Base-by-base conservation (phyloP, 129 eudicot species). In the Saposhnikovia divaricata region DNA sequence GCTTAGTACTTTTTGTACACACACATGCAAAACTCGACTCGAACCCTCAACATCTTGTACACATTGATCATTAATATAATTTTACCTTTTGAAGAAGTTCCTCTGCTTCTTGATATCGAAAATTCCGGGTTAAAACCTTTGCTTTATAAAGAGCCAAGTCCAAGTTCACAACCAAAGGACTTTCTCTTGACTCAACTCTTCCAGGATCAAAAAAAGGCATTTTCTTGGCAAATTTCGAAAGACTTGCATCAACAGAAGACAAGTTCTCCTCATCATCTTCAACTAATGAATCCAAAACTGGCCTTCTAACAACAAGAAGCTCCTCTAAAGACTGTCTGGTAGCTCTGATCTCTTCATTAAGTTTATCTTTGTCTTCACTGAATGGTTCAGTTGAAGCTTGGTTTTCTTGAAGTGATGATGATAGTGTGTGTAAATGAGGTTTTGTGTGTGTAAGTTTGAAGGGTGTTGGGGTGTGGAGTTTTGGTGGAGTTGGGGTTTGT, bases 201-300 rank as follows among this genome's bases (percentile, higher is more conserved):
- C 11, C 85, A 47, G 99, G 99, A 85, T 95, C 99, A 82, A 95
- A 95, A 43, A 90, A 89, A 23, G 97, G 96, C 91, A 92, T 73
- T 80, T 89, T 95, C 80, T 85, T 89, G 2, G 97, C 96, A 81
- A 92, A 87, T 23, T 87, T 88, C 19, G 93, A 85, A 8, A 95
- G 87, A 44, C 87, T 86, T 0, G 82, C 81, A 86, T 95, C 99
- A 42, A 95, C 66, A 4, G 83, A 76, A 46, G 82, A 70, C 48
- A 39, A 80, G 0, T 15, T 77, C 63, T 57, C 78, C 66, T 14
- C 87, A 19, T 21, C 85, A 10, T 81, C 93, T 9, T 74, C 90
- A 21, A 80, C 92, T 27, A 72, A 48, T 66, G 75, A 42, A 44
- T 89, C 96, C 90, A 74, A 87, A 76, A 86, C 86, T 37, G 98